phyloP scores from a whole-genome alignment of 2,329 filamentous ascomycete species.

The Aspergillus flavus region DNA sequence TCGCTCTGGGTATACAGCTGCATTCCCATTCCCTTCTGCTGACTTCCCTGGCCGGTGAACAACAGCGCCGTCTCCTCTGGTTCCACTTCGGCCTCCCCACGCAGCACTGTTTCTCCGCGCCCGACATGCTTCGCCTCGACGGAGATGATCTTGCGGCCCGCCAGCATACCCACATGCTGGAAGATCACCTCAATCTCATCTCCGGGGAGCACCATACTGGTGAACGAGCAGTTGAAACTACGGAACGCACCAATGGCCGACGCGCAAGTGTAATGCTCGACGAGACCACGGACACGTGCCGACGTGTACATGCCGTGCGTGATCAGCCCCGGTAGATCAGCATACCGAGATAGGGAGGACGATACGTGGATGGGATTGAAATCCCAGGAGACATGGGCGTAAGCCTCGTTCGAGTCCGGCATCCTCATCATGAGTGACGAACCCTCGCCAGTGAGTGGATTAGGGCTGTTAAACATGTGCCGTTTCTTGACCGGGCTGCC shows the following conservation, averaged over 20 bases:
- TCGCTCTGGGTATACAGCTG: constrained; percentile 91
- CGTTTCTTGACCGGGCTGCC: constrained; percentile 94
- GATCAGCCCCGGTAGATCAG: constrained; percentile 93
- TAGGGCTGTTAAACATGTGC: constrained; percentile 95
- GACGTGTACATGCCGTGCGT: constrained; percentile 99
- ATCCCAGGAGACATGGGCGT: constrained; percentile 94
- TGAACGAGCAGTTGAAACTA: constrained; percentile 93
- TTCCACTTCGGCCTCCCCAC: constrained; percentile 95
- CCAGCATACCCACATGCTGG: constrained; percentile 96
- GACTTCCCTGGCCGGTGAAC: constrained; percentile 96
- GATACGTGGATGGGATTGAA: constrained; percentile 99
- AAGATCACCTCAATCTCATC: constrained; percentile 93
- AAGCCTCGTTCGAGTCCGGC: constrained; percentile 97
- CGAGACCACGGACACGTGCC: constrained; percentile 89
- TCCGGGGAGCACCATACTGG: constrained; percentile 98
- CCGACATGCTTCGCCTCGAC: constrained; percentile 95
- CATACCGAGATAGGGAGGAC: constrained; percentile 92
- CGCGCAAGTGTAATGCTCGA: constrained; percentile 98
- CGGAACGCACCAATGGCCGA: constrained; percentile 97
- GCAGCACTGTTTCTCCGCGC: constrained; percentile 91
- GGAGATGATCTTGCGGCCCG: constrained; percentile 98
- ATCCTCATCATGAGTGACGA: constrained; percentile 85
- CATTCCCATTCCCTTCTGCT: constrained; percentile 99
- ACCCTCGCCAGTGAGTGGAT: constrained; percentile 84
- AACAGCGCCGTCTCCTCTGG: constrained; percentile 96